phyloP scores from a whole-genome alignment of 768 basidiomycete species.

The Russula sp. region DNA sequence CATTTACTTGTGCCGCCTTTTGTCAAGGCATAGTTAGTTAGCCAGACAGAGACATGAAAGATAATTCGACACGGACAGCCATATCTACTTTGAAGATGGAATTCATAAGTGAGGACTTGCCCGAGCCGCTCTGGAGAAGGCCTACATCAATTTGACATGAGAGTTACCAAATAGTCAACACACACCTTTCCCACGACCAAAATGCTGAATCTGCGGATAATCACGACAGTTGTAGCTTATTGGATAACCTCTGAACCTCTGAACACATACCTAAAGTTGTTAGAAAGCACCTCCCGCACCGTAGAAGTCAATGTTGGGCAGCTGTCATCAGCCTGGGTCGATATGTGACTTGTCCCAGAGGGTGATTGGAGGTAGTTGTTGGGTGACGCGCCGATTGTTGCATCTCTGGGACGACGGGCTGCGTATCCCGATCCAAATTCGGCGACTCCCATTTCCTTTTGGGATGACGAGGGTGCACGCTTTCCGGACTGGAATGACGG shows the following conservation, averaged over 20 bases:
- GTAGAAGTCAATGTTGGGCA: neutral
- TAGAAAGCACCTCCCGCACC: neutral
- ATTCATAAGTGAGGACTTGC: constrained; percentile 11
- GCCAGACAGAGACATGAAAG: neutral
- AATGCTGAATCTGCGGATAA: constrained; percentile 7
- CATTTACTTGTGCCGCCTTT: neutral
- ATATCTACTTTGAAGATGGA: constrained; percentile 3
- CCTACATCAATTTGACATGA: neutral
- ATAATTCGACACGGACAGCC: neutral
- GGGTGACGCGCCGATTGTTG: too few species aligned
- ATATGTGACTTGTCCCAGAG: neutral
- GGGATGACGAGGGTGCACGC: too few species aligned
- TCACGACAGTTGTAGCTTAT: neutral
- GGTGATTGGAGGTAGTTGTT: too few species aligned
- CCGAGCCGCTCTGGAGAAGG: neutral
- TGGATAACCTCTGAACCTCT: neutral
- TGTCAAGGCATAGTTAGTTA: neutral
- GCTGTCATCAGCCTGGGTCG: too few species aligned
- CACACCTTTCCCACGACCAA: constrained; percentile 13
- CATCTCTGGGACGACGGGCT: too few species aligned
- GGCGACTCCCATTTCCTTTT: too few species aligned
- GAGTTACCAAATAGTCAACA: neutral
- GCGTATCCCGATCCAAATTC: too few species aligned
- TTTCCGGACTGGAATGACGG: too few species aligned
- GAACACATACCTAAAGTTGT: constrained; percentile 3